These are phyloP conservation scores for Globisporangium echinulatum DNA, from an alignment of 352 stramenopile species.

Conservation along the genomic window DNA sequence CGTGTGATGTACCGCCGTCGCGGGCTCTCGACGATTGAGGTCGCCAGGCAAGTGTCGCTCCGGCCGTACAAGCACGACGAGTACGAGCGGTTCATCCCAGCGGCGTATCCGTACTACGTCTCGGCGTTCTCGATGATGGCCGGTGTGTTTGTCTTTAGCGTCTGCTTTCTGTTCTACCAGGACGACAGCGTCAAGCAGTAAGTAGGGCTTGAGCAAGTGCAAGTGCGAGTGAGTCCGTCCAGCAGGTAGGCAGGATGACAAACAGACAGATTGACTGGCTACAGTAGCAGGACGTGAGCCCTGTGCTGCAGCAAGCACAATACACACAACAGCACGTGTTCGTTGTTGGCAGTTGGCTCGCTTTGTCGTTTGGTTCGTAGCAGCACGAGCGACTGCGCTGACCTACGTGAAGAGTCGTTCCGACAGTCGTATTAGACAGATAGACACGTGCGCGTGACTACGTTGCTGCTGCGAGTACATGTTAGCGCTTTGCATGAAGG, in stretches of 20 bases:
- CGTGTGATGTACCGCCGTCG: constrained; percentile 87
- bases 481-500: too few relatives aligned
- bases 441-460: not conserved
- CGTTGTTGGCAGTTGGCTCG: too few relatives aligned
- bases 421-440: not conserved
- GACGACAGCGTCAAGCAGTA: constrained; percentile 16
- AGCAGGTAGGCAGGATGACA: not conserved
- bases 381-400: too few relatives aligned
- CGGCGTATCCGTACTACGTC: constrained; percentile 86
- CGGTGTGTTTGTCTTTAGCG: constrained; percentile 87
- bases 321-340: not conserved
- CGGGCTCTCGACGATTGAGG: constrained; percentile 70
- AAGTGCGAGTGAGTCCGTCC: not conserved
- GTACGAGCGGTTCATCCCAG: constrained; percentile 92
- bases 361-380: too few relatives aligned
- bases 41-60: constrained; percentile 82
- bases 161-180: constrained; percentile 87
- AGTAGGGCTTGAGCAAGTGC: not conserved
- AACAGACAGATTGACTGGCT: not conserved
- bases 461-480: too few relatives aligned
- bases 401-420: too few relatives aligned
- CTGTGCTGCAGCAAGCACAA: too few relatives aligned
- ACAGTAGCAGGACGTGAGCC: too few relatives aligned
- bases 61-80: constrained; percentile 94
- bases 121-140: constrained; percentile 89